Conservation (phyloP, 2,329 filamentous ascomycete species). For the Beauveria australis region DNA sequence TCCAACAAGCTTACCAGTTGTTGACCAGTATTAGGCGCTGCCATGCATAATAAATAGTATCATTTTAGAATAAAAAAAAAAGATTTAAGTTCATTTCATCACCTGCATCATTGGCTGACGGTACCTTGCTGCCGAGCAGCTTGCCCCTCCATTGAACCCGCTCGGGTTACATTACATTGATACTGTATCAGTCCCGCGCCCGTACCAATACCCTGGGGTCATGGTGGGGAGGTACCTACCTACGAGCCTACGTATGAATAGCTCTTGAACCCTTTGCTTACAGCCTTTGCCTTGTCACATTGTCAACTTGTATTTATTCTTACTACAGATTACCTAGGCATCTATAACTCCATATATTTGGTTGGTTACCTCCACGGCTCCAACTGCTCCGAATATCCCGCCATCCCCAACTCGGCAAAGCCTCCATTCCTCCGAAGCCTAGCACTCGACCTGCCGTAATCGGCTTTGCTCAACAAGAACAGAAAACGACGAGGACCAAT, state of each 20-base stretch:
- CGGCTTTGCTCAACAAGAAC: background rate
- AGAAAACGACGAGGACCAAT: background rate
- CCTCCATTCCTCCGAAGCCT: constrained; percentile 7
- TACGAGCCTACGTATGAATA: too few relatives aligned
- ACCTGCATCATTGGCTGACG: background rate
- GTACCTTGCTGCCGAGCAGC: background rate
- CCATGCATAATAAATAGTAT: too few relatives aligned
- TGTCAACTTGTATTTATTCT: too few relatives aligned
- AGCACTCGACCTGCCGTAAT: background rate
- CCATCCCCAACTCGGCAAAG: background rate
- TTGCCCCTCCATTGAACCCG: background rate
- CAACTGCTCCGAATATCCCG: background rate
- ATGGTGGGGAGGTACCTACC: constrained; percentile 1
- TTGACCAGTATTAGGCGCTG: too few relatives aligned
- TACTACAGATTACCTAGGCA: too few relatives aligned
- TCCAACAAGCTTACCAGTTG: too few relatives aligned
- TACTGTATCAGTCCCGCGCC: background rate
- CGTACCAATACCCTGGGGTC: background rate
- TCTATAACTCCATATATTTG: too few relatives aligned
- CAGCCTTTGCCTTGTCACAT: background rate
- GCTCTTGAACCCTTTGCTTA: too few relatives aligned
- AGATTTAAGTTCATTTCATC: background rate
- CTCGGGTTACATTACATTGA: background rate
- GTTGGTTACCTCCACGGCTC: background rate
- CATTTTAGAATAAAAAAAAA: too few relatives aligned